Conservation (phyloP, 345 rosid genomes). For the Hibiscus tridactylites region DNA sequence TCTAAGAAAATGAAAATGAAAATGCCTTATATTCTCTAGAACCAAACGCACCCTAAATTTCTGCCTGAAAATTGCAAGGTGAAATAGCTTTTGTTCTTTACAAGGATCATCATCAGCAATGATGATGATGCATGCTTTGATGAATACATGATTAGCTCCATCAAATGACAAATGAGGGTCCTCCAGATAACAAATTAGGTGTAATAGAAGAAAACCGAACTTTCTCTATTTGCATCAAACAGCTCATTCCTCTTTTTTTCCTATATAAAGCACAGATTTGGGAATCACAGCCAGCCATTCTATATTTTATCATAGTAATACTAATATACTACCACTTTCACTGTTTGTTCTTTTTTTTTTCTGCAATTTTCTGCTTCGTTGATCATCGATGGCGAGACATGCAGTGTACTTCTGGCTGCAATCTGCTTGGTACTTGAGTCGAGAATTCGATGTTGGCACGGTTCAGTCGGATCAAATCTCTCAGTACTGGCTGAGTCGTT, state of each 20-base stretch:
- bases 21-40: too few relatives aligned
- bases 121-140: slow-evolving; percentile 5
- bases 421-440: not conserved
- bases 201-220: not conserved
- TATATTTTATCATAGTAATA: not conserved
- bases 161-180: slow-evolving; percentile 5
- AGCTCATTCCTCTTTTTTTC: not conserved
- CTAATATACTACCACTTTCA: not conserved
- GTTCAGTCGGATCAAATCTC: slow-evolving; percentile 9
- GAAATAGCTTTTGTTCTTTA: not conserved
- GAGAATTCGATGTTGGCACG: slow-evolving; percentile 3
- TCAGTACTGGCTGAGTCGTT: not conserved
- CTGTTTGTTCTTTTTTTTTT: not conserved
- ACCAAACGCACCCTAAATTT: too few relatives aligned
- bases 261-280: slow-evolving; percentile 6
- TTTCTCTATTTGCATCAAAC: slow-evolving; percentile 1
- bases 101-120: not conserved
- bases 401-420: not conserved
- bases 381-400: not conserved
- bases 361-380: not conserved
- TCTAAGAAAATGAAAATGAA: too few relatives aligned
- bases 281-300: not conserved
- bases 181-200: slow-evolving; percentile 11
- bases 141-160: not conserved
- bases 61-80: not conserved